These are phyloP conservation scores for Heliocybe sulcata DNA, from an alignment of 1,284 basidiomycete species.

Conservation along the genomic window DNA sequence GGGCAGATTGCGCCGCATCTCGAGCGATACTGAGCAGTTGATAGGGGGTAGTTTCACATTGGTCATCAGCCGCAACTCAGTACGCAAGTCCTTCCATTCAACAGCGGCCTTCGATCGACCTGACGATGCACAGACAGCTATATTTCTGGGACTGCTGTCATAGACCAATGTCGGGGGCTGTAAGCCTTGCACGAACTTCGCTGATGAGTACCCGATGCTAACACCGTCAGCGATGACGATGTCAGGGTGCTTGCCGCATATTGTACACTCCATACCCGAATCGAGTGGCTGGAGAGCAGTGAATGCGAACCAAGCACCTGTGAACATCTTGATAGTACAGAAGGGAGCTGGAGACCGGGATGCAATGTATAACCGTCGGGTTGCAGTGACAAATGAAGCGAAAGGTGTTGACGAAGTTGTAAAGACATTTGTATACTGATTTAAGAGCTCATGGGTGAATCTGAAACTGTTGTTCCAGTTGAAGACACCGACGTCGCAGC, in stretches of 20 bases:
- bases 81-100: conserved; percentile 9
- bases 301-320: conserved; percentile 10
- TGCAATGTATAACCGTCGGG: conserved; percentile 11
- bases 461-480: conserved; percentile 23
- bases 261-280: conserved; percentile 7
- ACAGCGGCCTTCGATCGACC: conserved; percentile 13
- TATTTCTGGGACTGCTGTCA: background rate
- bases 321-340: conserved; percentile 12
- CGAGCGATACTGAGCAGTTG: background rate
- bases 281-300: conserved; percentile 9
- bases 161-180: background rate
- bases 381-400: conserved; percentile 14
- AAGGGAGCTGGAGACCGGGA: conserved; percentile 1
- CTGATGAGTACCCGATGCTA: conserved; percentile 7
- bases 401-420: conserved; percentile 22
- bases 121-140: background rate
- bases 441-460: conserved; percentile 21
- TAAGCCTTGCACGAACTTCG: conserved; percentile 1
- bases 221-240: conserved; percentile 12
- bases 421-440: conserved; percentile 22
- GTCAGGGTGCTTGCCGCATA: conserved; percentile 14
- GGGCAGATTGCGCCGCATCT: background rate
- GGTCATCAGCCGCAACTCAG: background rate
- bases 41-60: background rate
- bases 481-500: conserved; percentile 18